These are phyloP conservation scores for Emergomyces orientalis DNA, from an alignment of 2,329 filamentous ascomycete species.

Conservation along the genomic window DNA sequence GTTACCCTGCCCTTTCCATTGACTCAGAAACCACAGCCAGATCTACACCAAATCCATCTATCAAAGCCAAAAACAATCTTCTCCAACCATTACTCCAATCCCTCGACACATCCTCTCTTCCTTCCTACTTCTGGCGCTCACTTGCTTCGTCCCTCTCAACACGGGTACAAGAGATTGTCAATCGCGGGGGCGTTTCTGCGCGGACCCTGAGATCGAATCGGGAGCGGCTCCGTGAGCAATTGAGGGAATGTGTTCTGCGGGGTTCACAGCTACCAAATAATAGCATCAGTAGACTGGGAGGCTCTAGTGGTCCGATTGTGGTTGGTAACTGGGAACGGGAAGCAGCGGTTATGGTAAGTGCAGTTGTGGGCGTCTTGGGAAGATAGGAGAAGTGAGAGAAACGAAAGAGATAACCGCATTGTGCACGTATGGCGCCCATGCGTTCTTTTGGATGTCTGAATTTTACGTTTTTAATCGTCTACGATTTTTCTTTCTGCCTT, in stretches of 20 bases:
- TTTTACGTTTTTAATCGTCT: not conserved
- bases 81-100: slow-evolving; percentile 62
- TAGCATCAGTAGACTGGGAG: slow-evolving; percentile 34
- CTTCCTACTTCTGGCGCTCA: slow-evolving; percentile 88
- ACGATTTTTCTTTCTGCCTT: not conserved
- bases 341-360: slow-evolving; percentile 87
- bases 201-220: slow-evolving; percentile 69
- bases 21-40: slow-evolving; percentile 12
- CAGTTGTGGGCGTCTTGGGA: slow-evolving; percentile 55
- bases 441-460: not conserved
- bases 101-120: slow-evolving; percentile 79
- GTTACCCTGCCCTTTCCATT: slow-evolving; percentile 18
- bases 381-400: slow-evolving; percentile 16
- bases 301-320: slow-evolving; percentile 33
- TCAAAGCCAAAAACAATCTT: slow-evolving; percentile 44
- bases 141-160: slow-evolving; percentile 68
- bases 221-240: slow-evolving; percentile 62
- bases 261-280: slow-evolving; percentile 61
- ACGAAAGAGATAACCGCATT: not conserved
- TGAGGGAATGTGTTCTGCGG: slow-evolving; percentile 72
- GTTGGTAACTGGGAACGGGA: slow-evolving; percentile 71
- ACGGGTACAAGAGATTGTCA: slow-evolving; percentile 75
- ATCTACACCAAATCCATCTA: slow-evolving; percentile 12
- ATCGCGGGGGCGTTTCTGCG: slow-evolving; percentile 71
- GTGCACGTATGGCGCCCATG: not conserved